A percentile compares a stretch with the other conserved stretches of the same genome.
Conservation (phyloP, 2,329 filamentous ascomycete genomes). For the Mariannaea sp. region DNA sequence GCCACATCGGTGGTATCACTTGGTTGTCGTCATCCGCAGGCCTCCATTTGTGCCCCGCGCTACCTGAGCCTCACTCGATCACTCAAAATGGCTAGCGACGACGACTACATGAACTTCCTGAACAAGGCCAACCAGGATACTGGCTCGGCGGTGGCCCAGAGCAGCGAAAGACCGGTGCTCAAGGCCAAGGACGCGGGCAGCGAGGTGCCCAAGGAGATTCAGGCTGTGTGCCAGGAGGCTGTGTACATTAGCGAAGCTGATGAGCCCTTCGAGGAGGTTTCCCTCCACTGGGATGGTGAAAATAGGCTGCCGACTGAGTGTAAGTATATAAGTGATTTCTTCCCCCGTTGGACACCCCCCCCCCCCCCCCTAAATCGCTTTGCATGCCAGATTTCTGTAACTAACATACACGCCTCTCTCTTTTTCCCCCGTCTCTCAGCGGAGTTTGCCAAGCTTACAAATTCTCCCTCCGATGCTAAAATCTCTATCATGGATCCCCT, state of each 20-base stretch:
- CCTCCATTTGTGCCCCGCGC: constrained; percentile 19
- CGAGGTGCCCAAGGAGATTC: constrained; percentile 64
- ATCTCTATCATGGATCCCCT: constrained; percentile 69
- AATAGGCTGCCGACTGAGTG: constrained; percentile 64
- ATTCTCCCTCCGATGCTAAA: constrained; percentile 55
- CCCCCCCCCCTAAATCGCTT: too few species aligned
- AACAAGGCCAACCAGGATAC: constrained; percentile 85
- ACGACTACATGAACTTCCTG: constrained; percentile 82
- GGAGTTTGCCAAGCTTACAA: constrained; percentile 71
- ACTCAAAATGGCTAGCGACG: constrained; percentile 71
- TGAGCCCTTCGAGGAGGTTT: constrained; percentile 81
- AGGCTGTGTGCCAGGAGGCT: constrained; percentile 53
- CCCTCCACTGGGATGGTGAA: constrained; percentile 62
- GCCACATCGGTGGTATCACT: neutral
- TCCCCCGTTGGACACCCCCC: too few species aligned
- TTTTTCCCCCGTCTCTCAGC: too few species aligned
- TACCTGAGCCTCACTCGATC: constrained; percentile 28
- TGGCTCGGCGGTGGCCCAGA: constrained; percentile 29
- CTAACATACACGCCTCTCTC: too few species aligned
- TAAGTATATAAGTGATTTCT: constrained; percentile 44
- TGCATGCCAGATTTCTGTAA: too few species aligned
- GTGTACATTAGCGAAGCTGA: constrained; percentile 84
- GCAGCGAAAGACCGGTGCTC: constrained; percentile 44
- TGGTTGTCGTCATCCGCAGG: neutral
- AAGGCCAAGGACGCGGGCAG: constrained; percentile 59